phyloP scores from a whole-genome alignment of 23 red algal species.

The Gracilariopsis chorda region DNA sequence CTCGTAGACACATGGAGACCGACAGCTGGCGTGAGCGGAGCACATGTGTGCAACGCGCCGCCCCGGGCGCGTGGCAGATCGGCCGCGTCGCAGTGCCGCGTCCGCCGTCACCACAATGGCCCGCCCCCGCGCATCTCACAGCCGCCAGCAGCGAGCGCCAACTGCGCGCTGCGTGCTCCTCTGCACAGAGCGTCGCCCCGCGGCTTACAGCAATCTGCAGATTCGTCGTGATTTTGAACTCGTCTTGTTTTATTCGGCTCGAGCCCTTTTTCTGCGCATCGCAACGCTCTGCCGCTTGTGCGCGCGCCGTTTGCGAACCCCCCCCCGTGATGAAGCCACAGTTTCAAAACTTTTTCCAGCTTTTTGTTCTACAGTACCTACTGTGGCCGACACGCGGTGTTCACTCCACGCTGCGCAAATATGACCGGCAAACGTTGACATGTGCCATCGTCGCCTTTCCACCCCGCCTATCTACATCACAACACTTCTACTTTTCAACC shows the following conservation, averaged over 20 bases:
- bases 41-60: no score
- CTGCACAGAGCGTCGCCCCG: no score
- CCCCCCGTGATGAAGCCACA: background rate
- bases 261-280: background rate
- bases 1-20: no score
- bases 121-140: no score
- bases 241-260: background rate
- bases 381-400: background rate
- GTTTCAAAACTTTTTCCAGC: background rate
- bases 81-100: no score
- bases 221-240: background rate
- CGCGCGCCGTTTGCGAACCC: background rate
- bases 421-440: slow-evolving; percentile 9
- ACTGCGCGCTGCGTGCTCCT: no score
- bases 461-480: no score
- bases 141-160: no score
- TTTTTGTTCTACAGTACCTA: no score
- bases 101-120: no score
- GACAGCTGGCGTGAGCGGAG: no score
- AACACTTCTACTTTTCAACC: background rate
- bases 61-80: no score
- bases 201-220: slow-evolving; percentile 23
- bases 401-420: background rate
- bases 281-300: background rate
- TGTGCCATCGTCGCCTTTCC: background rate